Evolutionary conservation across 148 eudicot species (phyloP).

Genomic region (Fallopia convolvulus): DNA sequence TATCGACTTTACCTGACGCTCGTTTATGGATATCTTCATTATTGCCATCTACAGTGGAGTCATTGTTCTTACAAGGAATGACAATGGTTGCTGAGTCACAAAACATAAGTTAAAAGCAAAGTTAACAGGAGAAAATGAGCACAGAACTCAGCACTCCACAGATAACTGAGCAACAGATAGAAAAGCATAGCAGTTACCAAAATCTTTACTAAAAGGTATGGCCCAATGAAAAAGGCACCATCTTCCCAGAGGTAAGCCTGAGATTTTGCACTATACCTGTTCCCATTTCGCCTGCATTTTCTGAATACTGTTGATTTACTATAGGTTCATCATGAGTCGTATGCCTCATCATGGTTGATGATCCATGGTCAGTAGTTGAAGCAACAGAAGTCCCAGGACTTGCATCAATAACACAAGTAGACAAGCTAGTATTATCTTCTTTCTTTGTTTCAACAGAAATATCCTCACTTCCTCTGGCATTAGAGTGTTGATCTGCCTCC

Average conservation of each 20-base stretch:
- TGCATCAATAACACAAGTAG: neutral
- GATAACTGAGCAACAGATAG: neutral
- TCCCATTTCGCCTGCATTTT: neutral
- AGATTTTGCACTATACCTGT: slow-evolving; percentile 2
- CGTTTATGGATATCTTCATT: slow-evolving; percentile 8
- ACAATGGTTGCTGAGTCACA: neutral
- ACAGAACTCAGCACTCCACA: neutral
- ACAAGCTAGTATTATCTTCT: neutral
- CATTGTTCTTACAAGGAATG: slow-evolving; percentile 1
- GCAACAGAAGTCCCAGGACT: neutral
- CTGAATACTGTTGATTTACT: neutral
- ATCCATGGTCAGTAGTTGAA: neutral
- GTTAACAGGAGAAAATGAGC: neutral
- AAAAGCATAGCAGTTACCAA: neutral
- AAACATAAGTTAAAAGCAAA: neutral
- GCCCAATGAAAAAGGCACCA: neutral
- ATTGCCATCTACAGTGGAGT: neutral
- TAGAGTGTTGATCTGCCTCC: neutral
- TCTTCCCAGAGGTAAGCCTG: neutral
- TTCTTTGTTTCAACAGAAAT: neutral
- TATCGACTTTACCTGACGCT: slow-evolving; percentile 14
- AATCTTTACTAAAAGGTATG: neutral
- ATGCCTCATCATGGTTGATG: neutral
- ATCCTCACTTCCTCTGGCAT: neutral
- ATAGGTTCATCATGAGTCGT: neutral